Conservation (phyloP, 257 asterid genomes). For the Penstemon eatonii region DNA sequence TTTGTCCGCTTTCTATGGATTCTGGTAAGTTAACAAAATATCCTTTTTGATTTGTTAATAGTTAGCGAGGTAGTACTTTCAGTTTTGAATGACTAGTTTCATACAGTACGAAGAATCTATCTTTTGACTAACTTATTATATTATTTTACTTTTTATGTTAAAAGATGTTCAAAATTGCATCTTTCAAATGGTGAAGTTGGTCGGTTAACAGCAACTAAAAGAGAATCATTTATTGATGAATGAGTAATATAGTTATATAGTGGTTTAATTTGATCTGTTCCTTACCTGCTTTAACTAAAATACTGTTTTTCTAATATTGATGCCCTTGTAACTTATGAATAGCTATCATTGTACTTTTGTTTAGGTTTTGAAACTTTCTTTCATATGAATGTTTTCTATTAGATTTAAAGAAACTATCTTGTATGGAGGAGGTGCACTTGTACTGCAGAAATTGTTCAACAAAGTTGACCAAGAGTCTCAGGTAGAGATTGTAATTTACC, state of each 20-base stretch:
- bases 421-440: conserved; percentile 67
- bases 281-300: not conserved
- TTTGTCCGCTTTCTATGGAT: conserved; percentile 46
- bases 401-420: conserved; percentile 69
- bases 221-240: too few species aligned
- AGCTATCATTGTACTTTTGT: not conserved
- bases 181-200: too few species aligned
- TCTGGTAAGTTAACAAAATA: conserved; percentile 45
- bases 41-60: not conserved
- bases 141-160: too few species aligned
- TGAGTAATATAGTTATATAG: too few species aligned
- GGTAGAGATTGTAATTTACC: conserved; percentile 45
- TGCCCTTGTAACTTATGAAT: not conserved
- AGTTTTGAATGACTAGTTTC: too few species aligned
- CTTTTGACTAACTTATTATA: too few species aligned
- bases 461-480: conserved; percentile 66
- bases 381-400: conserved; percentile 24
- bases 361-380: not conserved
- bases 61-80: not conserved
- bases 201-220: too few species aligned
- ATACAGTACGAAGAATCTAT: too few species aligned
- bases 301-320: not conserved
- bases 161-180: too few species aligned
- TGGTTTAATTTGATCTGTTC: not conserved
- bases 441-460: conserved; percentile 84